Percentiles rank a stretch among this genome's conserved stretches.
These are phyloP conservation scores for Brasilioporus rufonigricans DNA, from an alignment of 768 basidiomycete genomes.

Conservation along the genomic window DNA sequence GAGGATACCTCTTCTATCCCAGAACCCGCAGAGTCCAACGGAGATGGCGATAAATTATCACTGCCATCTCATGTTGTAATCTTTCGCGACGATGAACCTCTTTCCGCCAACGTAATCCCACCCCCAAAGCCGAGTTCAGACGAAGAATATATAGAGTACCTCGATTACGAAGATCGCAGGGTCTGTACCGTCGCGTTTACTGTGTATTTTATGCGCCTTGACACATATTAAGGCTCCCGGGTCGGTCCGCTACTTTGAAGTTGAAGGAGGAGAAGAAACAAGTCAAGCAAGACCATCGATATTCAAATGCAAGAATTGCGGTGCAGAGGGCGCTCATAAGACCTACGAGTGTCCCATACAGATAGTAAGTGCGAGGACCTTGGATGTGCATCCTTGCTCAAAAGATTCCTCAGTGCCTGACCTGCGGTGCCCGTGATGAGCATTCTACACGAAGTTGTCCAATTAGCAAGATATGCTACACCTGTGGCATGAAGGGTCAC, in stretches of 20 bases:
- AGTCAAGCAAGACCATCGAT: slow-evolving; percentile 40
- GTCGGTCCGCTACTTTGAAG: slow-evolving; percentile 65
- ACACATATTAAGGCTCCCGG: slow-evolving; percentile 40
- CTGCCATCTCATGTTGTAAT: slow-evolving; percentile 73
- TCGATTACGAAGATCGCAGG: slow-evolving; percentile 68
- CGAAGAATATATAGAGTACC: slow-evolving; percentile 72
- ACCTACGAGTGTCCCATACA: slow-evolving; percentile 65
- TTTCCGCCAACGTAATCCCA: slow-evolving; percentile 46
- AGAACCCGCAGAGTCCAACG: slow-evolving; percentile 19
- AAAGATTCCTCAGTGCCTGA: slow-evolving; percentile 55
- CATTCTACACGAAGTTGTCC: slow-evolving; percentile 77
- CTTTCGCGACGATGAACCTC: slow-evolving; percentile 30
- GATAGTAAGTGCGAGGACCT: slow-evolving; percentile 50
- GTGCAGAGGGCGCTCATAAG: slow-evolving; percentile 69
- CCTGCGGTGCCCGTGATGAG: slow-evolving; percentile 78
- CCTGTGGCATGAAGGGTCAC: slow-evolving; percentile 83
- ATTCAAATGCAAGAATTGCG: slow-evolving; percentile 74
- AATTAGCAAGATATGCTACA: slow-evolving; percentile 76
- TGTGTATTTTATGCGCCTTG: neutral
- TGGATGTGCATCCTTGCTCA: neutral
- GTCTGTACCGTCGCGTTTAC: slow-evolving; percentile 34
- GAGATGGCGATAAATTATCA: slow-evolving; percentile 36
- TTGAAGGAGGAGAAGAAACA: slow-evolving; percentile 38
- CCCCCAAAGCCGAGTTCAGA: slow-evolving; percentile 42
- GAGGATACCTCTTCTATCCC: slow-evolving; percentile 8